Evolutionary conservation across 176 grass and related monocot genomes (phyloP).

Genomic region (Carex parvula): DNA sequence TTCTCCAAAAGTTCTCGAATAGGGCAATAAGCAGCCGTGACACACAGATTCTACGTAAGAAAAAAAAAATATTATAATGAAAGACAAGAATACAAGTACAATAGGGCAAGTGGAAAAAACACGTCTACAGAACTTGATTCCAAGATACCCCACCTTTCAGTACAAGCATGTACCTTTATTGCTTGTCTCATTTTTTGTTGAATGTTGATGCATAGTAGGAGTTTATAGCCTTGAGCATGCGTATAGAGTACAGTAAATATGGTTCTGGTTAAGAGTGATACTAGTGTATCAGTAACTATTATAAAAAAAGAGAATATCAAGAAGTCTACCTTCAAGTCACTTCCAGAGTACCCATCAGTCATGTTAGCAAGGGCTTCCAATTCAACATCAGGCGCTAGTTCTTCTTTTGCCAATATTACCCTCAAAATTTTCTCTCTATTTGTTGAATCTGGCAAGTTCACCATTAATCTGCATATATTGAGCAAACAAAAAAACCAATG

Average conservation of each 20-base stretch:
- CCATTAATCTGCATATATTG: conserved; percentile 82
- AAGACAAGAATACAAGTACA: neutral
- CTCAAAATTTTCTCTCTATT: conserved; percentile 97
- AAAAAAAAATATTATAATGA: conserved; percentile 25
- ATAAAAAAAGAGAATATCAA: neutral
- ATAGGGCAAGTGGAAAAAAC: conserved; percentile 5
- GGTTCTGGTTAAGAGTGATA: neutral
- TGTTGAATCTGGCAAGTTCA: conserved; percentile 86
- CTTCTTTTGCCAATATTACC: conserved; percentile 97
- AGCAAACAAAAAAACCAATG: neutral
- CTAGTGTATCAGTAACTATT: neutral
- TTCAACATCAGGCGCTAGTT: conserved; percentile 56
- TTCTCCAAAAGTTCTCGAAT: conserved; percentile 98
- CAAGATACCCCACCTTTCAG: neutral
- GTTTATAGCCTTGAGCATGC: neutral
- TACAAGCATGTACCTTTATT: neutral
- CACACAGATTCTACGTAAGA: conserved; percentile 79
- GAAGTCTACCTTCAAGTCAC: conserved; percentile 84
- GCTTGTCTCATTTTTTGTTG: neutral
- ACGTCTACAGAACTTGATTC: neutral
- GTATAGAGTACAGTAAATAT: neutral
- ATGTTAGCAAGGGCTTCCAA: conserved; percentile 81
- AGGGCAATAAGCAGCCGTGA: conserved; percentile 90
- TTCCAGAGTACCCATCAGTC: conserved; percentile 99
- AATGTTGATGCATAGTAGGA: neutral